These are phyloP conservation scores for Phlyctochytrium bullatum DNA, from an alignment of 192 early-diverging fungal species.

Conservation along the genomic window DNA sequence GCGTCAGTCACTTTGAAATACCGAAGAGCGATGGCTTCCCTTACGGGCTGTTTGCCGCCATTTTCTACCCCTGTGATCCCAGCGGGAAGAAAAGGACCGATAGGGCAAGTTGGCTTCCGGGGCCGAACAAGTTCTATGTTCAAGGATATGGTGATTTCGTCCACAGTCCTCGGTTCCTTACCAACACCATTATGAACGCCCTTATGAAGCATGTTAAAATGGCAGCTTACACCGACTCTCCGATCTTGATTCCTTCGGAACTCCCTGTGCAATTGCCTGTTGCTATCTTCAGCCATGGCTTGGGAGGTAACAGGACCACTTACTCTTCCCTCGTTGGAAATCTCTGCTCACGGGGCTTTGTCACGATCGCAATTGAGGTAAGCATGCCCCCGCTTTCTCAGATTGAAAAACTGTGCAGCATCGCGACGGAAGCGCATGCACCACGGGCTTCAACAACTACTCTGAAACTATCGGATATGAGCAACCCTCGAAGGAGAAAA, in stretches of 20 bases:
- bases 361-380: slow-evolving; percentile 19
- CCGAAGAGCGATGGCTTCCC: background rate
- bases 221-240: too few species aligned
- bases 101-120: slow-evolving; percentile 35
- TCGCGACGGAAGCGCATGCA: slow-evolving; percentile 16
- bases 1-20: background rate
- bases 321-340: slow-evolving; percentile 23
- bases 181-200: slow-evolving; percentile 20
- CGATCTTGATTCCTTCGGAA: too few species aligned
- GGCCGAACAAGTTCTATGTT: slow-evolving; percentile 26
- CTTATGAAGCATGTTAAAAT: slow-evolving; percentile 21
- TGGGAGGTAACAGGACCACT: slow-evolving; percentile 46
- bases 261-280: too few species aligned
- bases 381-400: background rate
- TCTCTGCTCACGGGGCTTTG: slow-evolving; percentile 13
- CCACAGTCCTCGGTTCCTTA: slow-evolving; percentile 20
- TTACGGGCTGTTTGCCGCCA: background rate
- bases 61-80: background rate
- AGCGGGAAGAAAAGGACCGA: background rate
- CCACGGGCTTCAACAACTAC: slow-evolving; percentile 13
- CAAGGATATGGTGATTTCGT: slow-evolving; percentile 36
- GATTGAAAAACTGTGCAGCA: background rate
- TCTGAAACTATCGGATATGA: slow-evolving; percentile 3
- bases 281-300: slow-evolving; percentile 43
- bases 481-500: background rate